Percentiles rank a stretch among this genome's conserved stretches.
These are phyloP conservation scores for Raddia distichophylla DNA, from an alignment of 176 grass and related monocot genomes.

Conservation along the genomic window DNA sequence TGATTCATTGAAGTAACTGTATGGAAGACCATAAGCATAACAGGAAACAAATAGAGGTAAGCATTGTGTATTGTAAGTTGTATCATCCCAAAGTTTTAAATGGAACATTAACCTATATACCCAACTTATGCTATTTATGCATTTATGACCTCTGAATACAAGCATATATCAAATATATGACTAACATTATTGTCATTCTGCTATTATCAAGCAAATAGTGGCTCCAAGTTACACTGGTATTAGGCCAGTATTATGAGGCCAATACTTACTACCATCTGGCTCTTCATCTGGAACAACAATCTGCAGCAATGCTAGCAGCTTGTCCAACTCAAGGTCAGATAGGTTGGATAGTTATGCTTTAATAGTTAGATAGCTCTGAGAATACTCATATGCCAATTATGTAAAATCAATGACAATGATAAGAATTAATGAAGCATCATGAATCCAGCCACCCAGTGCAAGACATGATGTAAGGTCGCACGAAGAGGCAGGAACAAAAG, in stretches of 20 bases:
- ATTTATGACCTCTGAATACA: background rate
- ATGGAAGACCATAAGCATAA: background rate
- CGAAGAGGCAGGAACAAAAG: conserved; percentile 4
- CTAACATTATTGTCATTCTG: background rate
- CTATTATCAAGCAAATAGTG: background rate
- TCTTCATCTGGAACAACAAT: conserved; percentile 23
- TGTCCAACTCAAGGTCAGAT: conserved; percentile 18
- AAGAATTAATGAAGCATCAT: background rate
- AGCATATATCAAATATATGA: background rate
- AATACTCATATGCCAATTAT: conserved; percentile 3
- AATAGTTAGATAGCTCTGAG: conserved; percentile 14
- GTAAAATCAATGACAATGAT: conserved; percentile 3
- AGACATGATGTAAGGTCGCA: background rate
- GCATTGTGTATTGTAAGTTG: background rate
- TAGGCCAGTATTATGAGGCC: background rate
- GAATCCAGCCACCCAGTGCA: background rate
- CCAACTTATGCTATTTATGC: conserved; percentile 10
- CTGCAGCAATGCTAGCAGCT: conserved; percentile 10
- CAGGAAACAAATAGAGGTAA: background rate
- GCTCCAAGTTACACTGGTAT: background rate
- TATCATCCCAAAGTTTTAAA: background rate
- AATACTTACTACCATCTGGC: background rate
- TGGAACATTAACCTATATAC: conserved; percentile 8
- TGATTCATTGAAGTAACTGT: background rate
- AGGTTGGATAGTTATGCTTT: conserved; percentile 12